These are phyloP conservation scores for Metarhizium rileyi DNA, from an alignment of 2,329 filamentous ascomycete species.

Conservation along the genomic window DNA sequence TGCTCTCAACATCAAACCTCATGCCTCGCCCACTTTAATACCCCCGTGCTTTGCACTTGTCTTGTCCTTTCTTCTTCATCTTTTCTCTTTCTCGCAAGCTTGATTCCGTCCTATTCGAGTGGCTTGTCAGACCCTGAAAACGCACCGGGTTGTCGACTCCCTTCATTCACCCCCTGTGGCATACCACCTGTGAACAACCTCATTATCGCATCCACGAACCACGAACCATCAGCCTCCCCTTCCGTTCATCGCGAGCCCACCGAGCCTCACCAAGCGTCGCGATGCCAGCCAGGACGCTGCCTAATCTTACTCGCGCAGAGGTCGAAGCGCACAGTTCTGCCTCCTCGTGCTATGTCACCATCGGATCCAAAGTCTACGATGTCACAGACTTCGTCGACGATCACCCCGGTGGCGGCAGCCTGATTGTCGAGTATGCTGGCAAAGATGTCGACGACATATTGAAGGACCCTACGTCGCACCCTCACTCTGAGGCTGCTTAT, in stretches of 20 bases:
- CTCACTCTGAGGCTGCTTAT: conserved; percentile 87
- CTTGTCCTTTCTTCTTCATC: background rate
- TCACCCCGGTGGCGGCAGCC: conserved; percentile 81
- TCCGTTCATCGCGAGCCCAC: background rate
- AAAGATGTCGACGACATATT: conserved; percentile 78
- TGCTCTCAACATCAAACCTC: background rate
- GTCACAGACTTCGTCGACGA: conserved; percentile 83
- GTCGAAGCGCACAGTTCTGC: conserved; percentile 69
- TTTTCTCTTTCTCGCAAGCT: background rate
- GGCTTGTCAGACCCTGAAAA: background rate
- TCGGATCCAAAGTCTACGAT: conserved; percentile 88
- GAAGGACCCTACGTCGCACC: conserved; percentile 72
- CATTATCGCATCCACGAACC: background rate
- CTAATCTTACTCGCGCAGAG: conserved; percentile 72
- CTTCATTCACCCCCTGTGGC: background rate
- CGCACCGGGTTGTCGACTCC: background rate
- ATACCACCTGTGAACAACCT: background rate
- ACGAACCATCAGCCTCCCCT: background rate
- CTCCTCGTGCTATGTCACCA: conserved; percentile 86
- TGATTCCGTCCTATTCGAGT: background rate
- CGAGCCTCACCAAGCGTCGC: conserved; percentile 6
- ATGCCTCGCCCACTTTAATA: background rate
- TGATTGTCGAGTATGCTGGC: conserved; percentile 83
- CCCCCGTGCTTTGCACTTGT: background rate
- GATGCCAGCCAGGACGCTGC: conserved; percentile 76